Conservation (phyloP, 768 basidiomycete genomes). For the Tremella fuciformis region DNA sequence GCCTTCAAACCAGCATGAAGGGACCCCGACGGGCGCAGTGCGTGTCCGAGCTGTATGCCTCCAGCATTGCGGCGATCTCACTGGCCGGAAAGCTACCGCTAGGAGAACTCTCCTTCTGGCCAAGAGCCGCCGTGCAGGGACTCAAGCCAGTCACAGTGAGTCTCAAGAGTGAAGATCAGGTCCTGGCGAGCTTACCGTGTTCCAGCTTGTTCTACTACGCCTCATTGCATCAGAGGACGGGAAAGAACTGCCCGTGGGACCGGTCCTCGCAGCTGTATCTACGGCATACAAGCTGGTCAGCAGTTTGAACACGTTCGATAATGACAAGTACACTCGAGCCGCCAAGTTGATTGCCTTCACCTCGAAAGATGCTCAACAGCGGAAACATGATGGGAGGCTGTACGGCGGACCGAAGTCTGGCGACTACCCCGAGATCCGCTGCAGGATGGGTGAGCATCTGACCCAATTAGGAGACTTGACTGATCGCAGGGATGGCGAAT, state of each 20-base stretch:
- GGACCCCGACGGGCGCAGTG: background rate
- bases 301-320: background rate
- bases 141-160: constrained; percentile 4
- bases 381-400: background rate
- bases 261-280: background rate
- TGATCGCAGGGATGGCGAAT: background rate
- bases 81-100: background rate
- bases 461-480: background rate
- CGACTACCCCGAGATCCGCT: background rate
- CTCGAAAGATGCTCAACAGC: constrained; percentile 3
- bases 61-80: background rate
- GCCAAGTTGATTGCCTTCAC: constrained; percentile 2
- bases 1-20: background rate
- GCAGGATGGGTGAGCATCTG: background rate
- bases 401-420: background rate
- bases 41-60: background rate
- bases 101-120: background rate
- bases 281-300: background rate
- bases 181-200: background rate
- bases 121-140: background rate
- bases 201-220: background rate
- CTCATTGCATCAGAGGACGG: constrained; percentile 1
- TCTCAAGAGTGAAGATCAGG: background rate
- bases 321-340: constrained; percentile 2
- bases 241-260: background rate